These are phyloP conservation scores for Alternaria sp. DNA, from an alignment of 2,329 filamentous ascomycete genomes.

Conservation along the genomic window DNA sequence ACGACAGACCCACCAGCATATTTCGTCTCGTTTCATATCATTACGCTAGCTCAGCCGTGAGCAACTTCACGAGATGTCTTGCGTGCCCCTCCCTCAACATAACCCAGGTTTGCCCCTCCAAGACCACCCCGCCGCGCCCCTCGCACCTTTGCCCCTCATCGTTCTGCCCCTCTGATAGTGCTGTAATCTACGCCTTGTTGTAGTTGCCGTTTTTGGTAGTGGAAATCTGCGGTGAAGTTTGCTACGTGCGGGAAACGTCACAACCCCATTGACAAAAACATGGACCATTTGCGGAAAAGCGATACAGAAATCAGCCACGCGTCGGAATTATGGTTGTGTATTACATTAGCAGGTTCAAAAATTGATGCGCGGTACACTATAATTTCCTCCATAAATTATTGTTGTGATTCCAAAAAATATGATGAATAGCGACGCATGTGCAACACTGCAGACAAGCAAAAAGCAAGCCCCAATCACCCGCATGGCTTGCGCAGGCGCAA, in stretches of 20 bases:
- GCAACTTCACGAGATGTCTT: neutral
- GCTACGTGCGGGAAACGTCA: neutral
- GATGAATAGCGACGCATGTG: neutral
- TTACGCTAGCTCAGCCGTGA: neutral
- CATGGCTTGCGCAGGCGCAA: neutral
- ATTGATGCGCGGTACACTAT: neutral
- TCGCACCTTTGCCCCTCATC: constrained; percentile 18
- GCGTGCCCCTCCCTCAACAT: constrained; percentile 5
- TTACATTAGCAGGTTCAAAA: neutral
- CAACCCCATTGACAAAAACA: neutral
- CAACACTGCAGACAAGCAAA: neutral
- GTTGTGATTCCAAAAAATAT: neutral
- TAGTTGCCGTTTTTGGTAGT: neutral
- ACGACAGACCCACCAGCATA: neutral
- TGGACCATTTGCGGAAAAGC: neutral
- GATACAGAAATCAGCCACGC: neutral
- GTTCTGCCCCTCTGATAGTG: constrained; percentile 32
- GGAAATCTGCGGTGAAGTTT: neutral
- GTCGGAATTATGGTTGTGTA: neutral
- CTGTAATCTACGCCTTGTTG: constrained; percentile 12
- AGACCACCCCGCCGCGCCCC: constrained; percentile 19
- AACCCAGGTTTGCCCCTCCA: constrained; percentile 17
- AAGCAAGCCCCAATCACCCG: neutral
- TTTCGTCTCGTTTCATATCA: neutral
- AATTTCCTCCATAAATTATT: neutral